Conservation (phyloP, 345 rosid genomes). For the Adansonia digitata region DNA sequence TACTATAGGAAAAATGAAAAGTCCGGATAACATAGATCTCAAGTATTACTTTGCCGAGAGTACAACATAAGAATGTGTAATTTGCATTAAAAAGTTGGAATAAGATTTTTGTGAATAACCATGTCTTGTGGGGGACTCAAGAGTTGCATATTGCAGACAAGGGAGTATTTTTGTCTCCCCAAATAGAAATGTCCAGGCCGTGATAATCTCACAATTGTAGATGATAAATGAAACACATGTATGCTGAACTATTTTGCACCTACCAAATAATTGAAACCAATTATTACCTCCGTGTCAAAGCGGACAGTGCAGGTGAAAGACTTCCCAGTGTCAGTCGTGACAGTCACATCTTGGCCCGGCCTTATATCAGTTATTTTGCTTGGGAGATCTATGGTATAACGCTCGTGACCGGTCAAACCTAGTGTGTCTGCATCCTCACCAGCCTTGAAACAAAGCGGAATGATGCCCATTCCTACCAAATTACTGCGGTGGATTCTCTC, state of each 20-base stretch:
- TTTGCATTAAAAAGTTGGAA: neutral
- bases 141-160: neutral
- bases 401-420: slow-evolving; percentile 87
- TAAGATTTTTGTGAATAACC: neutral
- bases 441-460: slow-evolving; percentile 87
- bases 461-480: slow-evolving; percentile 96
- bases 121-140: neutral
- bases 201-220: neutral
- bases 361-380: slow-evolving; percentile 58
- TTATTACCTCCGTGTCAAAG: slow-evolving; percentile 89
- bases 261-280: neutral
- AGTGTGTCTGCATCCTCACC: slow-evolving; percentile 92
- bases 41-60: neutral
- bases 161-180: neutral
- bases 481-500: slow-evolving; percentile 99
- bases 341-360: slow-evolving; percentile 94
- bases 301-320: slow-evolving; percentile 88
- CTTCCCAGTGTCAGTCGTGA: slow-evolving; percentile 76
- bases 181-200: neutral
- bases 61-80: neutral
- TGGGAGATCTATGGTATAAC: slow-evolving; percentile 84
- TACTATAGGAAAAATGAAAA: no score
- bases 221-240: neutral
- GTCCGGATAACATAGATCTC: neutral
- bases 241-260: neutral